Evolutionary conservation across 2,329 filamentous ascomycete species (phyloP).

Genomic region (Aspergillus piperis): DNA sequence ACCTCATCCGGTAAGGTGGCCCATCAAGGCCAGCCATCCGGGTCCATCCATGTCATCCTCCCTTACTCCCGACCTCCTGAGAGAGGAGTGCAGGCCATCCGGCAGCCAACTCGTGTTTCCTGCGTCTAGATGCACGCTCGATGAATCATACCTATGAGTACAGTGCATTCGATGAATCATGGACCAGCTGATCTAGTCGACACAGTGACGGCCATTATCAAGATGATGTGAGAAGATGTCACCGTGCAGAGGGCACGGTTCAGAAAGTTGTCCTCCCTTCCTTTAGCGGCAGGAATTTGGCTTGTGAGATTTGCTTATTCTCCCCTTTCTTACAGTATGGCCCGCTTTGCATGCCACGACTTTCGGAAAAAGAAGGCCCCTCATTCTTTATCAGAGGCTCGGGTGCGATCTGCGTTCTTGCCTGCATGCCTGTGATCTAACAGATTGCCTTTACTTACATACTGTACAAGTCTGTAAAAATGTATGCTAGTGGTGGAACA

Average conservation of each 20-base stretch:
- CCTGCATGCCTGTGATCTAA: constrained; percentile 18
- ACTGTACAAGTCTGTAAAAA: constrained; percentile 1
- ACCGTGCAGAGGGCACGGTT: constrained; percentile 8
- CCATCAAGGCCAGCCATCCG: not conserved
- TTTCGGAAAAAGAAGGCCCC: constrained; percentile 1
- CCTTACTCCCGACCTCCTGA: constrained; percentile 1
- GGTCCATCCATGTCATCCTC: constrained; percentile 3
- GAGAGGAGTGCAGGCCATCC: not conserved
- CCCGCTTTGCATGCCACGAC: constrained; percentile 4
- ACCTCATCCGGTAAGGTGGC: constrained; percentile 4
- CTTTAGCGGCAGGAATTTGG: not conserved
- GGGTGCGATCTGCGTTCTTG: constrained; percentile 16
- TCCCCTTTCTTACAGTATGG: not conserved
- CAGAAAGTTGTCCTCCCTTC: constrained; percentile 3
- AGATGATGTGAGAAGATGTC: not conserved
- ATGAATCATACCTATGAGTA: not conserved
- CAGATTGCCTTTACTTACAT: constrained; percentile 6
- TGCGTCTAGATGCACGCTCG: not conserved
- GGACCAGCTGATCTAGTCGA: not conserved
- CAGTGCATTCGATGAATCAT: constrained; percentile 1
- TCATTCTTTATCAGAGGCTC: constrained; percentile 10
- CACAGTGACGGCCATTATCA: not conserved
- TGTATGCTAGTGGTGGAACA: not conserved
- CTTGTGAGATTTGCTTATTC: not conserved
- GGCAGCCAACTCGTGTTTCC: constrained; percentile 7